Conservation (phyloP, 192 early-diverging fungal species). For the Podila epicladia region DNA sequence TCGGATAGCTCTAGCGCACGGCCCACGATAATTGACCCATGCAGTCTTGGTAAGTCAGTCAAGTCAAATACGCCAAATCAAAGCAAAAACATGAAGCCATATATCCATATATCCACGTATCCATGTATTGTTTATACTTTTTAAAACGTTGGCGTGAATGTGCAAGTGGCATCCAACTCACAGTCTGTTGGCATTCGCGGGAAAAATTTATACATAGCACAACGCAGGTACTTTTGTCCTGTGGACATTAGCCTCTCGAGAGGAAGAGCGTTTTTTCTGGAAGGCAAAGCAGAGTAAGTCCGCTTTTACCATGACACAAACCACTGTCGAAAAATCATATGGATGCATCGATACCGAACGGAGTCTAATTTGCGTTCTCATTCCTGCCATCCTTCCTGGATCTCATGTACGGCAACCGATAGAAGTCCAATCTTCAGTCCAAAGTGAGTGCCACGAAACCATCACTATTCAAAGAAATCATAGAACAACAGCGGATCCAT, state of each 20-base stretch:
- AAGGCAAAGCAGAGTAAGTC: conserved; percentile 2
- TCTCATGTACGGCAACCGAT: too few species aligned
- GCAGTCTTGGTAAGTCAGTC: conserved; percentile 5
- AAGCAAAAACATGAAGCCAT: background rate
- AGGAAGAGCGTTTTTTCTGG: background rate
- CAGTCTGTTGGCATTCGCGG: too few species aligned
- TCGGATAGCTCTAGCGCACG: background rate
- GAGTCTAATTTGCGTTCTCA: too few species aligned
- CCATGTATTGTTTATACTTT: background rate
- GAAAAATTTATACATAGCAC: background rate
- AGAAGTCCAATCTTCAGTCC: too few species aligned
- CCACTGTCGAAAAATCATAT: too few species aligned
- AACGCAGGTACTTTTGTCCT: conserved; percentile 13
- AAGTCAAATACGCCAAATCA: background rate
- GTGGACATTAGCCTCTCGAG: background rate
- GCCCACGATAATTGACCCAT: conserved; percentile 3
- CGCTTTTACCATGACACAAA: background rate
- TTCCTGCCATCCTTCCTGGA: too few species aligned
- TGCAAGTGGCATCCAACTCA: too few species aligned
- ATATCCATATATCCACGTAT: background rate
- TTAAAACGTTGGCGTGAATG: too few species aligned
- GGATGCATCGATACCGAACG: too few species aligned
- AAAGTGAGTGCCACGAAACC: too few species aligned
- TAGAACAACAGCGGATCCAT: too few species aligned
- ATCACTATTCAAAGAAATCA: too few species aligned